Evolutionary conservation across 2,329 filamentous ascomycete species (phyloP).

Genomic region (Phialocephala sp.): DNA sequence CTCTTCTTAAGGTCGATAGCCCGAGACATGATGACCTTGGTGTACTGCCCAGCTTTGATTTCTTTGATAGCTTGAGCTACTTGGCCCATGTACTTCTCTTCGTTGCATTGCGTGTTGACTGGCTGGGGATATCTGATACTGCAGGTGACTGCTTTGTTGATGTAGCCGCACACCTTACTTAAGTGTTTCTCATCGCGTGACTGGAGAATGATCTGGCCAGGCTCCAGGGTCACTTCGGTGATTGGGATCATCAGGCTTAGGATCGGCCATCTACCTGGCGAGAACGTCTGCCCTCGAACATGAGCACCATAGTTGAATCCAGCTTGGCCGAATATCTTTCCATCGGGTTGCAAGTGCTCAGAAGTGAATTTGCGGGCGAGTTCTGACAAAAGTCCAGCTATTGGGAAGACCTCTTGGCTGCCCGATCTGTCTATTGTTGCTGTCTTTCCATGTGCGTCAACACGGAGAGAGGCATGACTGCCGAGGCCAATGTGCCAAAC

Average conservation of each 20-base stretch:
- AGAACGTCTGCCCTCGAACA: conserved; percentile 23
- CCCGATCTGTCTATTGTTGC: background rate
- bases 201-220: background rate
- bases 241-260: conserved; percentile 19
- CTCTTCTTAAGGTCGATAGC: conserved; percentile 11
- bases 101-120: background rate
- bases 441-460: conserved; percentile 20
- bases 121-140: background rate
- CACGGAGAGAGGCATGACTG: conserved; percentile 16
- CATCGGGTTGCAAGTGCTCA: background rate
- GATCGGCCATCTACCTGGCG: conserved; percentile 25
- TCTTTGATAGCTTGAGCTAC: conserved; percentile 6
- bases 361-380: conserved; percentile 7
- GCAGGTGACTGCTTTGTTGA: background rate
- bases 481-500: conserved; percentile 28
- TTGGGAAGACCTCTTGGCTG: background rate
- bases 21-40: conserved; percentile 22
- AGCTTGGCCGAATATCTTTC: conserved; percentile 23
- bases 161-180: background rate
- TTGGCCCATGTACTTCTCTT: conserved; percentile 5
- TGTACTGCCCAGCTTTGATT: conserved; percentile 17
- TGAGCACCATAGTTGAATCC: conserved; percentile 30
- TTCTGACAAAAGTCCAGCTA: conserved; percentile 13
- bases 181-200: conserved; percentile 3
- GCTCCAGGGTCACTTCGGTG: conserved; percentile 11